These are phyloP conservation scores for Alternaria sp. DNA, from an alignment of 2,329 filamentous ascomycete species.

Conservation along the genomic window DNA sequence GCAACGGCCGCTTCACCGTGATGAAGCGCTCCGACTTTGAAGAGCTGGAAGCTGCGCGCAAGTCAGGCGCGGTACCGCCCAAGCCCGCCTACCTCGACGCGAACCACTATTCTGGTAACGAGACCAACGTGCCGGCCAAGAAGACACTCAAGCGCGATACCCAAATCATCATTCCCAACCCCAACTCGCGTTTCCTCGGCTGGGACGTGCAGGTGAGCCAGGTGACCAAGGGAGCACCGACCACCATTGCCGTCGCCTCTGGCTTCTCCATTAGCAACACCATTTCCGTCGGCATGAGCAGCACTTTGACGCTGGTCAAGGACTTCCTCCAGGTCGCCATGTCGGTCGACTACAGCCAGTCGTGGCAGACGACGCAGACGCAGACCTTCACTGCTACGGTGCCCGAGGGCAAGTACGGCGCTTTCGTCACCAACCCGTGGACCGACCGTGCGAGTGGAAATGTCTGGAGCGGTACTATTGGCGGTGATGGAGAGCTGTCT, in stretches of 20 bases:
- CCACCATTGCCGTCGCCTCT: slow-evolving; percentile 41
- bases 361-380: slow-evolving; percentile 48
- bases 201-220: slow-evolving; percentile 54
- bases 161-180: slow-evolving; percentile 30
- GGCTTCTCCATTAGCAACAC: slow-evolving; percentile 50
- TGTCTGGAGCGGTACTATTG: slow-evolving; percentile 49
- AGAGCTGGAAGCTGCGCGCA: slow-evolving; percentile 25
- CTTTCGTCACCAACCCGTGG: slow-evolving; percentile 52
- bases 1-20: slow-evolving; percentile 31
- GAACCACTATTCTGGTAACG: slow-evolving; percentile 21
- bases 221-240: slow-evolving; percentile 44
- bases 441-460: slow-evolving; percentile 48
- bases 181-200: slow-evolving; percentile 45
- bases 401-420: slow-evolving; percentile 50
- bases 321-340: slow-evolving; percentile 36
- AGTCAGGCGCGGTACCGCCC: slow-evolving; percentile 24
- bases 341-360: slow-evolving; percentile 37
- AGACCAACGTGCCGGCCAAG: background rate
- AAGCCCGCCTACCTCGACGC: slow-evolving; percentile 30
- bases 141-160: slow-evolving; percentile 24
- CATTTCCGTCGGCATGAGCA: slow-evolving; percentile 33
- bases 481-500: slow-evolving; percentile 31
- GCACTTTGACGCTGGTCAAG: slow-evolving; percentile 33
- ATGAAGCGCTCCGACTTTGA: slow-evolving; percentile 37
- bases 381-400: slow-evolving; percentile 46